Conservation (phyloP, 805 yeast species). For the Ogataea neopini region DNA sequence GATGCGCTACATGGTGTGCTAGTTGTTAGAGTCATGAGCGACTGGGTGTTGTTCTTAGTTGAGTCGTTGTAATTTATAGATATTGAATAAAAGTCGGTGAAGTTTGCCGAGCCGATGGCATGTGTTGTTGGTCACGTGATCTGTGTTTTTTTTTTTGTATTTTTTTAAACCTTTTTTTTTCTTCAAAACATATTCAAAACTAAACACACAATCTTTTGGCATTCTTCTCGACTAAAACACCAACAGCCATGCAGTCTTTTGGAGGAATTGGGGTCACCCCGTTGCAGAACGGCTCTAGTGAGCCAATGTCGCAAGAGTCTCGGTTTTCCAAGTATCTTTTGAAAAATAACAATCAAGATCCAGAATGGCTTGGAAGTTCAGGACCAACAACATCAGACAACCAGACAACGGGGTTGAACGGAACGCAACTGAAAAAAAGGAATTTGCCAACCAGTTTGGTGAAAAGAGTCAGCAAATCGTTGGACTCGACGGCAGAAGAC, state of each 20-base stretch:
- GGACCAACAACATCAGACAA: background rate
- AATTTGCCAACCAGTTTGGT: constrained; percentile 48
- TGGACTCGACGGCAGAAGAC: constrained; percentile 53
- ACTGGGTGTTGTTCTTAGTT: no score
- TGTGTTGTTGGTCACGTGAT: no score
- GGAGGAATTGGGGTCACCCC: constrained; percentile 4
- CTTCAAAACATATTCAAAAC: background rate
- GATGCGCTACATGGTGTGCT: background rate
- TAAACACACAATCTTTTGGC: no score
- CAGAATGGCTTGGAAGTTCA: constrained; percentile 18
- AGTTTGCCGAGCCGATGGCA: no score
- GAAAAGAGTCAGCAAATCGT: constrained; percentile 39
- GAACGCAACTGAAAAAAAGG: constrained; percentile 45
- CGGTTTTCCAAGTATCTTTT: constrained; percentile 24
- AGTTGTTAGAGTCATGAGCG: no score
- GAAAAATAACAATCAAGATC: constrained; percentile 19
- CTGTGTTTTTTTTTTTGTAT: no score
- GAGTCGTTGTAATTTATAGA: no score
- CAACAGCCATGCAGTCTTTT: background rate
- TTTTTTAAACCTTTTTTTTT: background rate
- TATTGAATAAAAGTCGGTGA: no score
- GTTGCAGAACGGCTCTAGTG: background rate
- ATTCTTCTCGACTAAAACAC: no score
- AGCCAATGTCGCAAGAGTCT: constrained; percentile 13
- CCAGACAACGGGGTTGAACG: constrained; percentile 20